Conservation (phyloP, 148 eudicot genomes). For the Selenicereus undatus region DNA sequence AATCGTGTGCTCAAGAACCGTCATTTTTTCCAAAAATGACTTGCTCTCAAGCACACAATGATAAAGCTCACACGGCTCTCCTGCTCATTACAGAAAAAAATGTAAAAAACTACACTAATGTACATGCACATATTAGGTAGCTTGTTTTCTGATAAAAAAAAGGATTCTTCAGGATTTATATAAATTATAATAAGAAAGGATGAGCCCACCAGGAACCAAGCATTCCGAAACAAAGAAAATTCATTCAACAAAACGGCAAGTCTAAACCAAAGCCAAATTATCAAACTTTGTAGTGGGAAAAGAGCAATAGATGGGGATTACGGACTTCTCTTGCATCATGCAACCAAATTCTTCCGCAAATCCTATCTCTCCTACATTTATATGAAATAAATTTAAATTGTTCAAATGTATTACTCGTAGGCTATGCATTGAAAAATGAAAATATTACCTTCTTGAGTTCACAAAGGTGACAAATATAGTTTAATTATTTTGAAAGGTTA, state of each 20-base stretch:
- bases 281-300: background rate
- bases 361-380: no score
- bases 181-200: background rate
- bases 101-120: background rate
- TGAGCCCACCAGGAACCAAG: background rate
- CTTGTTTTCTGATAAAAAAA: background rate
- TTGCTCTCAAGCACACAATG: conserved; percentile 97
- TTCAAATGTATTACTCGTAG: no score
- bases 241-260: background rate
- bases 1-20: conserved; percentile 90
- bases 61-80: conserved; percentile 84
- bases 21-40: conserved; percentile 98
- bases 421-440: no score
- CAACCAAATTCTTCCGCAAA: background rate
- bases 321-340: background rate
- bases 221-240: background rate
- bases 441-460: no score
- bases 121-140: conserved; percentile 2
- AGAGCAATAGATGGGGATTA: background rate
- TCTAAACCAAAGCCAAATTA: background rate
- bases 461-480: no score
- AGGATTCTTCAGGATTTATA: background rate
- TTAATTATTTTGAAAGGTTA: no score
- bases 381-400: no score
- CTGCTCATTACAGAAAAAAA: conserved; percentile 37